Conservation (phyloP, 2,329 filamentous ascomycete genomes). For the Calonectria pseudoturangicola region DNA sequence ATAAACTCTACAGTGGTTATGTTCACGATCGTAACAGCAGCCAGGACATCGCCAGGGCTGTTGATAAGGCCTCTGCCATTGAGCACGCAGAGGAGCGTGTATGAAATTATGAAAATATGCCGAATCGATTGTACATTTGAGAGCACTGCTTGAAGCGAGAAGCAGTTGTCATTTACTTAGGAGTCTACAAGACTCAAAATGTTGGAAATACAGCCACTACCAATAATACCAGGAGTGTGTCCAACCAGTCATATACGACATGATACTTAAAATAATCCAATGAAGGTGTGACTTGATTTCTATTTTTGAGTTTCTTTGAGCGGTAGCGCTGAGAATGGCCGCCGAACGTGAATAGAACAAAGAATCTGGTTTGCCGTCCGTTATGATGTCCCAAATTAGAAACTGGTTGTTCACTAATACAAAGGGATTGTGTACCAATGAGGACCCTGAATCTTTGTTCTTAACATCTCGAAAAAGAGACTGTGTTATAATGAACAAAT, state of each 20-base stretch:
- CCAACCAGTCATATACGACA: slow-evolving; percentile 10
- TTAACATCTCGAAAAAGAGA: neutral
- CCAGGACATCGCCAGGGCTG: slow-evolving; percentile 44
- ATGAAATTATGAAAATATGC: slow-evolving; percentile 27
- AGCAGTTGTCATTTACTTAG: slow-evolving; percentile 9
- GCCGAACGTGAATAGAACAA: neutral
- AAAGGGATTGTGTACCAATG: neutral
- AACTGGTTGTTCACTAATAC: neutral
- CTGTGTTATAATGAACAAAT: too few species aligned
- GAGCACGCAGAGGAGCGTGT: slow-evolving; percentile 50
- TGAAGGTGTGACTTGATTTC: neutral
- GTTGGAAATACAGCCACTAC: slow-evolving; percentile 9
- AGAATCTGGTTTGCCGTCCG: neutral
- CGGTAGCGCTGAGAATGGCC: neutral
- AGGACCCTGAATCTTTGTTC: neutral
- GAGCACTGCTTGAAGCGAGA: neutral
- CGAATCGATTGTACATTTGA: slow-evolving; percentile 12
- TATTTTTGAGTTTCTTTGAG: neutral
- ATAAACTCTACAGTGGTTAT: slow-evolving; percentile 43
- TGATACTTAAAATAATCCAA: neutral
- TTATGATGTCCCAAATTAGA: neutral
- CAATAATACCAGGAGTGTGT: slow-evolving; percentile 25
- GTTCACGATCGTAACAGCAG: slow-evolving; percentile 46
- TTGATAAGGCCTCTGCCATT: slow-evolving; percentile 40
- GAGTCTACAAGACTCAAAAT: neutral